Percentiles rank a stretch among this genome's conserved stretches.
These are phyloP conservation scores for Penicillium sp. DNA, from an alignment of 2,329 filamentous ascomycete genomes.

Conservation along the genomic window DNA sequence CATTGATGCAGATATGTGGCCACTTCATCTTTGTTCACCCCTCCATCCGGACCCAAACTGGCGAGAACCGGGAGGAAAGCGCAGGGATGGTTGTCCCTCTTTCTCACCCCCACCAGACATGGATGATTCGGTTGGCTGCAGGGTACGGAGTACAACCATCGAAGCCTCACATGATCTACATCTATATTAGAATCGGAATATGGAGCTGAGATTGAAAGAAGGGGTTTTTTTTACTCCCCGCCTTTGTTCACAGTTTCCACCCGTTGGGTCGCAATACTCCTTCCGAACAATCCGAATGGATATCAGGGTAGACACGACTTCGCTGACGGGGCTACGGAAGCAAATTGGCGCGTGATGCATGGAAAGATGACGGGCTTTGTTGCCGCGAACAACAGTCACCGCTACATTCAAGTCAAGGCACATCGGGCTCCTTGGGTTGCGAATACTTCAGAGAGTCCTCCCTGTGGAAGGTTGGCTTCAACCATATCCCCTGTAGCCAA, in stretches of 20 bases:
- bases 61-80: constrained; percentile 8
- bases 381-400: constrained; percentile 16
- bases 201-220: neutral
- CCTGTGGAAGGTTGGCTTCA: neutral
- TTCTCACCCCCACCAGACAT: constrained; percentile 7
- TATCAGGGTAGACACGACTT: constrained; percentile 31
- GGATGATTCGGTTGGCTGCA: constrained; percentile 21
- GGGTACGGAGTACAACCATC: constrained; percentile 6
- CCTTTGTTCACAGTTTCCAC: neutral
- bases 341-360: constrained; percentile 23
- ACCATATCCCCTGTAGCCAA: constrained; percentile 2
- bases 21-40: constrained; percentile 8
- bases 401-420: constrained; percentile 18
- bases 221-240: neutral
- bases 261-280: constrained; percentile 11
- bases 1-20: constrained; percentile 3
- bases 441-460: constrained; percentile 2
- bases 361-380: constrained; percentile 14
- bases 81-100: neutral
- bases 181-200: constrained; percentile 8
- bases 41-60: constrained; percentile 5
- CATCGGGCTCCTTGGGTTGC: constrained; percentile 12
- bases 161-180: constrained; percentile 18
- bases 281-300: constrained; percentile 40
- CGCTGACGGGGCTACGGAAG: constrained; percentile 8